These are phyloP conservation scores for Ceratocystis harringtonii DNA, from an alignment of 2,329 filamentous ascomycete genomes.

Conservation along the genomic window DNA sequence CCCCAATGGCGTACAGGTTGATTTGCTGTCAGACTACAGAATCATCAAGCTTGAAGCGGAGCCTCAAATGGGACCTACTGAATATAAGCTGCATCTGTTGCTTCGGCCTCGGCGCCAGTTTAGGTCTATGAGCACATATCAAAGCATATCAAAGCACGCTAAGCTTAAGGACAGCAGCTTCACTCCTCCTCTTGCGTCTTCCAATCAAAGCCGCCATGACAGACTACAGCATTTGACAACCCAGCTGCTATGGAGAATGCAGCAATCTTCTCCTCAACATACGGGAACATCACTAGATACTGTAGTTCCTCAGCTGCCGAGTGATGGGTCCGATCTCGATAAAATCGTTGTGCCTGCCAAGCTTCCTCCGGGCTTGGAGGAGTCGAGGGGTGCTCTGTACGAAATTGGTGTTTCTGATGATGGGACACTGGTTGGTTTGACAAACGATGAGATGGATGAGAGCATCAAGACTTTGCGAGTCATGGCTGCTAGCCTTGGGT, in stretches of 20 bases:
- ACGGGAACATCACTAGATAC: conserved; percentile 61
- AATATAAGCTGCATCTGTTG: conserved; percentile 90
- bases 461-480: conserved; percentile 69
- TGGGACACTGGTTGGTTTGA: conserved; percentile 75
- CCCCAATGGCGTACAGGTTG: conserved; percentile 20
- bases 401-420: conserved; percentile 95
- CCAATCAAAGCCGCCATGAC: conserved; percentile 60
- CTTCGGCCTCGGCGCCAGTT: conserved; percentile 65
- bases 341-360: conserved; percentile 36
- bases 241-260: conserved; percentile 82
- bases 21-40: conserved; percentile 43
- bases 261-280: conserved; percentile 88
- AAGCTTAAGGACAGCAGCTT: conserved; percentile 12
- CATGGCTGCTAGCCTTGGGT: conserved; percentile 89
- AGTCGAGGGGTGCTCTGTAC: conserved; percentile 84
- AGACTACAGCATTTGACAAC: conserved; percentile 85
- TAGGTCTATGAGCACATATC: conserved; percentile 49
- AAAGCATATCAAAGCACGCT: conserved; percentile 12
- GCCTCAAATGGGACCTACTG: conserved; percentile 83
- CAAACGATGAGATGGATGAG: conserved; percentile 82
- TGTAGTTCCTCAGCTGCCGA: conserved; percentile 59
- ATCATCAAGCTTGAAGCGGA: conserved; percentile 73
- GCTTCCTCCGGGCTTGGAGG: conserved; percentile 67
- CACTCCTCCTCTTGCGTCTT: conserved; percentile 28
- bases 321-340: conserved; percentile 37